Evolutionary conservation across 1,284 basidiomycete species (phyloP).

Genomic region (Sparassis latifolia): DNA sequence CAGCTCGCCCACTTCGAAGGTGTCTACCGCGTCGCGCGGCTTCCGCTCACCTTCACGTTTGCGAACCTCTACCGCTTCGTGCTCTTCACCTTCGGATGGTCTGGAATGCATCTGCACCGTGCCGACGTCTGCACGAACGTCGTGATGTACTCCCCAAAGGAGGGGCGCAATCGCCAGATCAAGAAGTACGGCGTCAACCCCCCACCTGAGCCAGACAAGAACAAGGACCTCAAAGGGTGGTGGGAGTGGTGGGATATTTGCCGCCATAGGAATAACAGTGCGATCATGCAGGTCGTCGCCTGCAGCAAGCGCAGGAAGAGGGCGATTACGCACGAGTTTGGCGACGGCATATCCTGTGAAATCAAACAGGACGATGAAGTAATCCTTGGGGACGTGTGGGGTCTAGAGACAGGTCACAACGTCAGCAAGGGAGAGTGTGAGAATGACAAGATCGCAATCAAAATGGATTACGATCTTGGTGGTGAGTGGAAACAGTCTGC

Average conservation of each 20-base stretch:
- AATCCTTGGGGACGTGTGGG: conserved; percentile 26
- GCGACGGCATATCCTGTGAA: background rate
- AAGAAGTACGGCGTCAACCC: conserved; percentile 22
- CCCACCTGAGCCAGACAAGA: conserved; percentile 14
- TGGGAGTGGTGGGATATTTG: conserved; percentile 5
- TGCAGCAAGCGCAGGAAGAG: background rate
- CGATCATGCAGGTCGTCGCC: conserved; percentile 13
- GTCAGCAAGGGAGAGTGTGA: conserved; percentile 22
- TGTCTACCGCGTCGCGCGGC: conserved; percentile 24
- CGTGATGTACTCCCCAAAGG: conserved; percentile 16
- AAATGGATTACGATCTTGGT: conserved; percentile 26
- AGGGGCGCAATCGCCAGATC: conserved; percentile 23
- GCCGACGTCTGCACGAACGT: conserved; percentile 22
- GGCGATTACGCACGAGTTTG: too few species aligned
- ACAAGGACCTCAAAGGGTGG: conserved; percentile 8
- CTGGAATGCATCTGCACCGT: conserved; percentile 22
- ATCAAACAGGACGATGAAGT: conserved; percentile 20
- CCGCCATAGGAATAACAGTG: conserved; percentile 3
- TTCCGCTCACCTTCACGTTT: conserved; percentile 30
- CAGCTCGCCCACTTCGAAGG: conserved; percentile 24
- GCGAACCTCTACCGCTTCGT: conserved; percentile 29
- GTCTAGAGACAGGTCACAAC: conserved; percentile 14
- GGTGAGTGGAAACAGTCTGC: conserved; percentile 4
- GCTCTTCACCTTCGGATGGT: conserved; percentile 32
- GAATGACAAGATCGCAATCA: conserved; percentile 25